A percentile compares a stretch with the other conserved stretches of the same genome.
These are phyloP conservation scores for Ophiostoma tasmaniense DNA, from an alignment of 2,329 filamentous ascomycete species.

Conservation along the genomic window DNA sequence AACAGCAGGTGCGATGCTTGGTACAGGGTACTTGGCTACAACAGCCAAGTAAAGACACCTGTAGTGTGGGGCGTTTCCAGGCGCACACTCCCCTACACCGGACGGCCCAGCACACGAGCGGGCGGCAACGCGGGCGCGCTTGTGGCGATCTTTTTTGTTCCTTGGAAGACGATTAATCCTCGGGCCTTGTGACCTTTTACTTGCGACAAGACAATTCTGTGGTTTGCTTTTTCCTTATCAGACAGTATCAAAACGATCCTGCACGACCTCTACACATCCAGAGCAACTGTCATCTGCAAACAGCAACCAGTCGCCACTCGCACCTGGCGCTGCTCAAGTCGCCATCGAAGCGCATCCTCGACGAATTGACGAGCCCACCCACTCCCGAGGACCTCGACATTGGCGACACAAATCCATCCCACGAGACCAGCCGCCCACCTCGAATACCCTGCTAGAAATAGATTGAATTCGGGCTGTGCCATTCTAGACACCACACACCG, in stretches of 20 bases:
- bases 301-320: not conserved
- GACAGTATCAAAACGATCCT: not conserved
- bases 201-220: not conserved
- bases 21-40: not conserved
- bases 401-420: not conserved
- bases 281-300: not conserved
- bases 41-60: not conserved
- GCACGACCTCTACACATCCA: not conserved
- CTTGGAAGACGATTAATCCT: not conserved
- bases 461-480: not conserved
- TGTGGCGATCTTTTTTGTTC: constrained; percentile 6
- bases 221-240: not conserved
- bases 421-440: not conserved
- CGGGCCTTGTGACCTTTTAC: not conserved
- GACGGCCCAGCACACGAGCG: not conserved
- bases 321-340: not conserved
- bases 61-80: not conserved
- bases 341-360: not conserved
- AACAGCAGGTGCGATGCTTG: not conserved
- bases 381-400: not conserved
- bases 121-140: not conserved
- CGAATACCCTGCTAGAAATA: not conserved
- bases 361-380: not conserved
- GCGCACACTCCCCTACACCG: not conserved
- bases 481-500: not conserved